Evolutionary conservation across 768 basidiomycete genomes (phyloP).

Genomic region (Guyanaporus albipodus): DNA sequence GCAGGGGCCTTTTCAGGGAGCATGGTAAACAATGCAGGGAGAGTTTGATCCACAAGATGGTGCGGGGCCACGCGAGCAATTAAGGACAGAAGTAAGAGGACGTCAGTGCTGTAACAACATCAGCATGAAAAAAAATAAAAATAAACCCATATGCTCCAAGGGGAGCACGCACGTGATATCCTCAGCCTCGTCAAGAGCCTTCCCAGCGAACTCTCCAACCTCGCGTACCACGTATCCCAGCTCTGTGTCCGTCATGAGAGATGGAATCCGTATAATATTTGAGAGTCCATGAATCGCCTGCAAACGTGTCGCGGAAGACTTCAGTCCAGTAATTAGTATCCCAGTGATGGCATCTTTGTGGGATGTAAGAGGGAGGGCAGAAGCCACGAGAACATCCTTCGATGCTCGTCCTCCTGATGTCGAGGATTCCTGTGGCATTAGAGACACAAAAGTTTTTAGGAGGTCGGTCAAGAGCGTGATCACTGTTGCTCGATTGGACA

Average conservation of each 20-base stretch:
- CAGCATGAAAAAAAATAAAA: background rate
- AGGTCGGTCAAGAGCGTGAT: constrained; percentile 66
- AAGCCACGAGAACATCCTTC: constrained; percentile 20
- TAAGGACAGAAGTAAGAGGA: constrained; percentile 58
- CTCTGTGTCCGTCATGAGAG: constrained; percentile 67
- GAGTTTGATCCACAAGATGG: constrained; percentile 66
- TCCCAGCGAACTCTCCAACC: constrained; percentile 60
- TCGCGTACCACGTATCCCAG: constrained; percentile 75
- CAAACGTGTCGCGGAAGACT: constrained; percentile 44
- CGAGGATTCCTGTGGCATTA: background rate
- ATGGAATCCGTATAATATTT: constrained; percentile 58
- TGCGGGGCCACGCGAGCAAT: constrained; percentile 58
- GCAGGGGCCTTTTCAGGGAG: constrained; percentile 68
- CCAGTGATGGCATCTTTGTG: constrained; percentile 79
- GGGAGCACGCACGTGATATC: constrained; percentile 45
- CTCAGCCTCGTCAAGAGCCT: constrained; percentile 46
- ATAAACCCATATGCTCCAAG: background rate
- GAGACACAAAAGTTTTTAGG: constrained; percentile 40
- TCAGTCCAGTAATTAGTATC: constrained; percentile 55
- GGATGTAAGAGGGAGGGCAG: constrained; percentile 42
- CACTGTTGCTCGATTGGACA: constrained; percentile 59
- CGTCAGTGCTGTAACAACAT: constrained; percentile 43
- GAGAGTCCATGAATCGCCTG: constrained; percentile 65
- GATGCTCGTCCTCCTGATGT: constrained; percentile 17
- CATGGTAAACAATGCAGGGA: constrained; percentile 73